Base-by-base conservation (phyloP, 192 early-diverging fungal genomes). In the Spizellomyces sp. region DNA sequence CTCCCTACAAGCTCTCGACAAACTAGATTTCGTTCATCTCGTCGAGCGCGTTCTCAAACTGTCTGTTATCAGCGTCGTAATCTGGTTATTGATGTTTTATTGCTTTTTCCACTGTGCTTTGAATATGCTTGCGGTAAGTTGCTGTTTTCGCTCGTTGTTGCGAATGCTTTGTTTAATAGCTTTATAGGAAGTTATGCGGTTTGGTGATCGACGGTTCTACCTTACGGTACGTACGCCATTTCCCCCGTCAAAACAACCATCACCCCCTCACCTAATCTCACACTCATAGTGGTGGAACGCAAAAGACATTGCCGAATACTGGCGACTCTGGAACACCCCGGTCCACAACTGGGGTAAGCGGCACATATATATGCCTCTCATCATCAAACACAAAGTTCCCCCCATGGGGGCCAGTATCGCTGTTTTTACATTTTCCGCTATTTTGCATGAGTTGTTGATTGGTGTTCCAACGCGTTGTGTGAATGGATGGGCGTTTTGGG, bases 61-160 rank as follows among this genome's bases (percentile, higher is more conserved):
- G 73, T 90, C 88, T 7, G 89, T 75, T 52, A 58, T 79, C 45
- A 87, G 85, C 66, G 90, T 93, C 0, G 80, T 86, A 1, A 87
- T 96, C 54, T 96, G 94, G 94, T 81, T 96, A n/a, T 71, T 94
- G n/a, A 91, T 92, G 76, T 96, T 96, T 75, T 95, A 93, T 52
- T 83, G 88, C 14, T 77, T 93, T 10, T 96, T 96, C 80, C 94
- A 96, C 64, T 81, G 90, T 2, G 87, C 72, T 47, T 80, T 95
- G 54, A 96, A 96, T 67, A 87, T 90, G 5, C 71, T 94, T n/a
- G 90, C 90, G 80, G 84, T 86, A 66, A 74, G 74, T n/a, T 42
- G 44, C 47, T 17, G 4, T 17, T 44, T 7, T 27, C 0, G 47
- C 52, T 7, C 74, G 19, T 41, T 36, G 17, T 17, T 78, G n/a